phyloP scores from a whole-genome alignment of 2,329 filamentous ascomycete genomes.

The Meredithiella fracta region DNA sequence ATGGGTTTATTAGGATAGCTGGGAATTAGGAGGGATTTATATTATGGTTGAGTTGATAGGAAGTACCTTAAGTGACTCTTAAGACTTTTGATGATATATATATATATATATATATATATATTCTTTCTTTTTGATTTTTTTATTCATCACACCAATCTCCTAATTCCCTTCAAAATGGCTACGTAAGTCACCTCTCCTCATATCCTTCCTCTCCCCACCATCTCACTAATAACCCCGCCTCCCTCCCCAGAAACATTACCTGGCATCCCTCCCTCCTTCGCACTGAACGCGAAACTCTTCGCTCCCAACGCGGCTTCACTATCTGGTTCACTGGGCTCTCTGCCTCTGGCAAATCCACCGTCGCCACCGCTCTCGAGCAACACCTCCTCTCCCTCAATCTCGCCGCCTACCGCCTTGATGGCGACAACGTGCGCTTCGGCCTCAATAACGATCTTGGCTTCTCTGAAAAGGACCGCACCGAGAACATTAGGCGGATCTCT shows the following conservation, averaged over 20 bases:
- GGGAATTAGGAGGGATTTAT: too few species aligned
- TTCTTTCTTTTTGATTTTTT: neutral
- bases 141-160: neutral
- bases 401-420: conserved; percentile 82
- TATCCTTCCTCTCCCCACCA: neutral
- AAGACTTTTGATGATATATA: too few species aligned
- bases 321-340: conserved; percentile 97
- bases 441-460: conserved; percentile 97
- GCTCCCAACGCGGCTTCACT: conserved; percentile 78
- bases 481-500: conserved; percentile 93
- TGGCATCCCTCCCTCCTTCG: conserved; percentile 74
- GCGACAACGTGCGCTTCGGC: conserved; percentile 95
- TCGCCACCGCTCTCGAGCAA: conserved; percentile 92
- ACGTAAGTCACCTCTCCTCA: conserved; percentile 7
- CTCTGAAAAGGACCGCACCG: conserved; percentile 78
- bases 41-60: too few species aligned
- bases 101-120: too few species aligned
- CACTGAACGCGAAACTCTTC: conserved; percentile 54
- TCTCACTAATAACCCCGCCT: neutral
- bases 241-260: conserved; percentile 57
- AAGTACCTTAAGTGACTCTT: too few species aligned
- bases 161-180: conserved; percentile 9
- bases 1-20: too few species aligned
- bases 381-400: conserved; percentile 77
- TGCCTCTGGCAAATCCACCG: conserved; percentile 91